phyloP scores from a whole-genome alignment of 768 basidiomycete species.

The Grammothele lineata region DNA sequence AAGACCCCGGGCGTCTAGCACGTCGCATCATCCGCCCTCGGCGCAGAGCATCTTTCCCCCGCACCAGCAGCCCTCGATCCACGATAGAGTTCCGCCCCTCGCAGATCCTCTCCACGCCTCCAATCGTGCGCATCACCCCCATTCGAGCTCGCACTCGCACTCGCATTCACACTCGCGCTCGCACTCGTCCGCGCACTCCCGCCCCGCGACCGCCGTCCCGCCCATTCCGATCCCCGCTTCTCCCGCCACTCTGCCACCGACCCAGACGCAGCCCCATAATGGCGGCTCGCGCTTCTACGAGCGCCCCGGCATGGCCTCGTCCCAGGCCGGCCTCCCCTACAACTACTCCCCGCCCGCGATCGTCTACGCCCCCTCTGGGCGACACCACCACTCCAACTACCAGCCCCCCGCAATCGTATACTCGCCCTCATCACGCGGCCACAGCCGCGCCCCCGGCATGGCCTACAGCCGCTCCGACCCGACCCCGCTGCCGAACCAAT shows the following conservation, averaged over 20 bases:
- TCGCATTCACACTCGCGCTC: constrained; percentile 28
- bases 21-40: constrained; percentile 10
- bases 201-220: constrained; percentile 21
- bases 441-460: constrained; percentile 46
- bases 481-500: constrained; percentile 30
- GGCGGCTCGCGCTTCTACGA: constrained; percentile 17
- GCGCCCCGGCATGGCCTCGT: constrained; percentile 23
- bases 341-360: constrained; percentile 50
- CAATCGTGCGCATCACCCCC: constrained; percentile 13
- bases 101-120: constrained; percentile 14
- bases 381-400: constrained; percentile 47
- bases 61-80: constrained; percentile 12
- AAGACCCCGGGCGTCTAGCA: constrained; percentile 11
- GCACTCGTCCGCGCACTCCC: constrained; percentile 29
- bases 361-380: constrained; percentile 49
- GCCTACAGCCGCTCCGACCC: constrained; percentile 69
- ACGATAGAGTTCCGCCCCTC: constrained; percentile 14
- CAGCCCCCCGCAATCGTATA: constrained; percentile 57
- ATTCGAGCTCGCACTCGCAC: constrained; percentile 24
- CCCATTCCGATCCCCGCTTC: constrained; percentile 14
- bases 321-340: constrained; percentile 29
- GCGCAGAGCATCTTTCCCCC: constrained; percentile 14
- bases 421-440: constrained; percentile 30
- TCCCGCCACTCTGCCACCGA: constrained; percentile 33
- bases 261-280: constrained; percentile 29